Conservation (phyloP, 75 land plant species). For the Isoetes taiwanensis region DNA sequence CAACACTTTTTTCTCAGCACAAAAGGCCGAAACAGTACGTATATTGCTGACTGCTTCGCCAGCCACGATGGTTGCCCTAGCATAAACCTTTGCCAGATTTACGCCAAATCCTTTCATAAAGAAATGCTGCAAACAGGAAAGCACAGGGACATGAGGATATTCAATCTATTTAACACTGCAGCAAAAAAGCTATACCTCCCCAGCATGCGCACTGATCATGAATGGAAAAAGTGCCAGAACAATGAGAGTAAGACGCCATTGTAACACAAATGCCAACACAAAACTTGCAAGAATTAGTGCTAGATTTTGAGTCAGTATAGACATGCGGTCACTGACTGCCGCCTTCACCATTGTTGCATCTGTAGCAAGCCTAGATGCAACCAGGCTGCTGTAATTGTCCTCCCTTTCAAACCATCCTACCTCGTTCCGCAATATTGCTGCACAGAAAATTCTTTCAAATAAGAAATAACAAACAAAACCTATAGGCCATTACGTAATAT, state of each 20-base stretch:
- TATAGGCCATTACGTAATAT: too few relatives aligned
- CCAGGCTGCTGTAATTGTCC: slow-evolving; percentile 2
- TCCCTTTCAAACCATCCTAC: background rate
- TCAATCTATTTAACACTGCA: background rate
- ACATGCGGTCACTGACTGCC: background rate
- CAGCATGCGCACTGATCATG: background rate
- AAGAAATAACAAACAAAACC: too few relatives aligned
- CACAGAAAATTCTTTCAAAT: too few relatives aligned
- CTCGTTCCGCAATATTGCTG: background rate
- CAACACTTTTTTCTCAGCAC: background rate
- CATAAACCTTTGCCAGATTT: background rate
- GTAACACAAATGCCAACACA: background rate
- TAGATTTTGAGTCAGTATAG: background rate
- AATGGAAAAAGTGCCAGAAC: slow-evolving; percentile 3
- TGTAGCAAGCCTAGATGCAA: background rate
- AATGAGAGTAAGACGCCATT: background rate
- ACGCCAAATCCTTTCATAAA: slow-evolving; percentile 8
- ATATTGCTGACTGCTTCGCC: slow-evolving; percentile 6
- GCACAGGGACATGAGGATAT: background rate
- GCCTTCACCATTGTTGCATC: background rate
- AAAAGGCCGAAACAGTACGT: background rate
- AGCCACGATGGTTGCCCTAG: background rate
- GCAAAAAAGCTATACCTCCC: background rate
- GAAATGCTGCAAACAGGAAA: background rate
- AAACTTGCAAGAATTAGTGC: background rate